Percentiles rank a stretch among this genome's conserved stretches.
These are phyloP conservation scores for Drosera capensis DNA, from an alignment of 148 eudicot species.

Conservation along the genomic window DNA sequence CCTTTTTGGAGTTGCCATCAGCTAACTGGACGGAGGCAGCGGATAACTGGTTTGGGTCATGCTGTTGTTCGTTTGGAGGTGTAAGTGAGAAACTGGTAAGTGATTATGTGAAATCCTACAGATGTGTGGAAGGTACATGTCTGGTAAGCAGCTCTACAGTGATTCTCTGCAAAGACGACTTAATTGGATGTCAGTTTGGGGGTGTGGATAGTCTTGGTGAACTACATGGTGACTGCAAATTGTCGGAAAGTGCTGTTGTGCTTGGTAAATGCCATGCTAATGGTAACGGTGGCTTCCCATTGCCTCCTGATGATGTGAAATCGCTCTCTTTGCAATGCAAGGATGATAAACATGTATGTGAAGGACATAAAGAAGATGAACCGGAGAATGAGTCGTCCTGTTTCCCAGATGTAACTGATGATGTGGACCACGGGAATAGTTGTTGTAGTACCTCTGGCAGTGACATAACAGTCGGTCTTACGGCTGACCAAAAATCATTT, in stretches of 20 bases:
- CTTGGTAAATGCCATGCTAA: constrained; percentile 6
- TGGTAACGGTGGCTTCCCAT: background rate
- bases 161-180: constrained; percentile 53
- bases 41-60: constrained; percentile 94
- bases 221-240: constrained; percentile 10
- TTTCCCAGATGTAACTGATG: background rate
- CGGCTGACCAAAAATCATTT: constrained; percentile 51
- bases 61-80: constrained; percentile 95
- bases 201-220: constrained; percentile 5
- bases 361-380: constrained; percentile 5
- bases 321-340: constrained; percentile 4
- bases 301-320: constrained; percentile 3
- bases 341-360: constrained; percentile 6
- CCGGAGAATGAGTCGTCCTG: background rate
- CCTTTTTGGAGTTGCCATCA: constrained; percentile 77
- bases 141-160: constrained; percentile 46
- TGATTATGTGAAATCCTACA: constrained; percentile 51
- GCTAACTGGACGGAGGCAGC: constrained; percentile 84
- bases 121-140: constrained; percentile 44
- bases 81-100: constrained; percentile 72
- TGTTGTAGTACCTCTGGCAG: constrained; percentile 1
- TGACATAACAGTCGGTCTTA: constrained; percentile 23
- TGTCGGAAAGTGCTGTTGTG: constrained; percentile 5
- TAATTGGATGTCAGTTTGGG: constrained; percentile 24
- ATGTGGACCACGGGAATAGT: background rate